phyloP scores from a whole-genome alignment of 495 filamentous ascomycete species.

The Acidiella bohemica region DNA sequence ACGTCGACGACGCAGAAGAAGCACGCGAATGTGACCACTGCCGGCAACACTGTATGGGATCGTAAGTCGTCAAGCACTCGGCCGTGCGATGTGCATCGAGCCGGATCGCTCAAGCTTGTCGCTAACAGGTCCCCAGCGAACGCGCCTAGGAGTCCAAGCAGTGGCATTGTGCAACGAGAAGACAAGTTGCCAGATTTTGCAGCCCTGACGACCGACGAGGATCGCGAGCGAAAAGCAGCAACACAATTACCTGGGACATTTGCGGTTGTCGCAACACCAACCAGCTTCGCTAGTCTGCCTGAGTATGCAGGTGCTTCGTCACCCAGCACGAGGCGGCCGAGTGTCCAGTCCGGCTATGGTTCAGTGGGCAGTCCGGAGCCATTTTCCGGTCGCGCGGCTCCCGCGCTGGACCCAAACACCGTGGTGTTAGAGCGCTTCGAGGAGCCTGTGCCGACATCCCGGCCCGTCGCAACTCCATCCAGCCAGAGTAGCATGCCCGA shows the following conservation, averaged over 20 bases:
- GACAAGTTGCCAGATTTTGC: constrained; percentile 39
- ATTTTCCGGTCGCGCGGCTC: background rate
- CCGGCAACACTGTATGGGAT: constrained; percentile 41
- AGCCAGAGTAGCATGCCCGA: constrained; percentile 7
- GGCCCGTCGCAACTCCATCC: background rate
- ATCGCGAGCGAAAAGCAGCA: constrained; percentile 46
- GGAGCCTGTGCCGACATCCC: background rate
- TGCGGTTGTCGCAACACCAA: constrained; percentile 41
- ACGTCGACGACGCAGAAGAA: constrained; percentile 14
- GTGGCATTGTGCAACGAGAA: background rate
- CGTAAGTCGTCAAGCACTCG: constrained; percentile 30
- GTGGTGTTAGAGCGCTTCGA: constrained; percentile 20
- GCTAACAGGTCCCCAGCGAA: background rate
- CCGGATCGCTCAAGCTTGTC: background rate
- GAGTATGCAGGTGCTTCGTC: constrained; percentile 35
- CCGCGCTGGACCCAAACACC: constrained; percentile 8
- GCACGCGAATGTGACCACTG: constrained; percentile 32
- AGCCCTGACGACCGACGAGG: constrained; percentile 44
- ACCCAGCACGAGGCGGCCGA: constrained; percentile 2
- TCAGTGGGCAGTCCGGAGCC: constrained; percentile 4
- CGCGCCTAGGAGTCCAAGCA: background rate
- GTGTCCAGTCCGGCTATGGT: constrained; percentile 9
- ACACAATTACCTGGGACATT: constrained; percentile 41
- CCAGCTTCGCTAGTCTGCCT: constrained; percentile 41
- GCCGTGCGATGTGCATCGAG: too few species aligned